Evolutionary conservation across 306 rosid species (phyloP), one percentile per base, ranked within the genome.

Genomic region (Erythrophleum fordii): DNA sequence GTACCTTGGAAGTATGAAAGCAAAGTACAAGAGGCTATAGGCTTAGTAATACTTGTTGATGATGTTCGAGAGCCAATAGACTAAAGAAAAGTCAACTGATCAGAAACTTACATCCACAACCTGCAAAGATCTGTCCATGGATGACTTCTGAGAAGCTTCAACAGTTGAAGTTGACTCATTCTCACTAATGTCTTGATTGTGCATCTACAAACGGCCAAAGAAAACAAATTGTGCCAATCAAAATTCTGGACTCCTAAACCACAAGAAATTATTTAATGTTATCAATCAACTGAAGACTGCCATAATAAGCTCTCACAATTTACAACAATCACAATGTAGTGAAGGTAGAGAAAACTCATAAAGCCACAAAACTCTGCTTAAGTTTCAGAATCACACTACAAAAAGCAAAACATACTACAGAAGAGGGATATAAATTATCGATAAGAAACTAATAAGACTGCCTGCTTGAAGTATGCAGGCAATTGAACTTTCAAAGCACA

Each of bases 121-220:
- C 85, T 88, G 88, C 71, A 78, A 87, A 45, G 87, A 86, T 85
- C 85, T 86, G 72, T 42, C 82, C 23, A 45, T 69, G 3, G 84
- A 77, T 65, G 88, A 85, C 83, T 89, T 92, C 81, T 73, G 88
- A 78, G 92, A 87, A 83, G 78, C 84, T 77, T 86, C 94, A 9
- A 87, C 60, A 64, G 74, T 85, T 75, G 97, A 86, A 69, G 90
- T 81, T 69, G 95, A 83, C 71, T 89, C 90, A 73, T 85, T 86
- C 76, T 83, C 90, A 76, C 85, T 74, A 75, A 44, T 59, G 64
- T 74, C 88, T 73, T 79, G 86, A 78, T 83, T 80, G 77, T 69
- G 76, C 81, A 81, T 82, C 97, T 92, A 77, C 52, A 88, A 48
- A 78, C 35, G 62, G 51, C 42, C 53, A 68, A 76, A 9, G 48